Evolutionary conservation across 805 yeast species (phyloP).

Genomic region (Hanseniaspora meyeri): DNA sequence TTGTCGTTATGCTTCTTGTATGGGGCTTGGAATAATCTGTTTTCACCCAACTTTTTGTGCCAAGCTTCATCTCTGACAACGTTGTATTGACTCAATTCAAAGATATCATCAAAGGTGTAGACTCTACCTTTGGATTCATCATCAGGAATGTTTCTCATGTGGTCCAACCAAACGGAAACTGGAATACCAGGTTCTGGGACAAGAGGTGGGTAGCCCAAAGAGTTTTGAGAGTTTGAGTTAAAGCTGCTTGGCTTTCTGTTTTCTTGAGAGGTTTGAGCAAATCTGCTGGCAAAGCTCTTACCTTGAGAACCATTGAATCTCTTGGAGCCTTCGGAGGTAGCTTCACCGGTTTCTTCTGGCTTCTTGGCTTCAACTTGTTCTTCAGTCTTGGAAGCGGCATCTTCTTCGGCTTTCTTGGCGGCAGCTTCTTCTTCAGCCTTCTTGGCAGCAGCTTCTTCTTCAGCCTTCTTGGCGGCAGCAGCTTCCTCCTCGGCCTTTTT

Average conservation of each 20-base stretch:
- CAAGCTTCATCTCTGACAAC: constrained; percentile 12
- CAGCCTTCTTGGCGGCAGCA: constrained; percentile 15
- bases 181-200: constrained; percentile 7
- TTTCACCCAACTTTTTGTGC: constrained; percentile 2
- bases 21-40: constrained; percentile 22
- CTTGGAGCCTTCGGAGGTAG: not conserved
- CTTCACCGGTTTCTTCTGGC: constrained; percentile 1
- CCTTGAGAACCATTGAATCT: not conserved
- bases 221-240: not conserved
- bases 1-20: constrained; percentile 23
- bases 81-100: not conserved
- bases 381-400: constrained; percentile 8
- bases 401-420: constrained; percentile 16
- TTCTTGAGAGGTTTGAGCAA: constrained; percentile 8
- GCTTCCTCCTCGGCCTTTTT: constrained; percentile 14
- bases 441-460: constrained; percentile 14
- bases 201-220: not conserved
- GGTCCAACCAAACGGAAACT: constrained; percentile 5
- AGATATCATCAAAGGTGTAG: constrained; percentile 7
- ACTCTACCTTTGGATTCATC: constrained; percentile 22
- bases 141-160: constrained; percentile 31
- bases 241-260: constrained; percentile 4
- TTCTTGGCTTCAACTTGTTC: constrained; percentile 2
- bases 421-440: not conserved
- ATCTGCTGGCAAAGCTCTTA: constrained; percentile 9